These are phyloP conservation scores for Aspergillus uvarum DNA, from an alignment of 2,329 filamentous ascomycete species.

Conservation along the genomic window DNA sequence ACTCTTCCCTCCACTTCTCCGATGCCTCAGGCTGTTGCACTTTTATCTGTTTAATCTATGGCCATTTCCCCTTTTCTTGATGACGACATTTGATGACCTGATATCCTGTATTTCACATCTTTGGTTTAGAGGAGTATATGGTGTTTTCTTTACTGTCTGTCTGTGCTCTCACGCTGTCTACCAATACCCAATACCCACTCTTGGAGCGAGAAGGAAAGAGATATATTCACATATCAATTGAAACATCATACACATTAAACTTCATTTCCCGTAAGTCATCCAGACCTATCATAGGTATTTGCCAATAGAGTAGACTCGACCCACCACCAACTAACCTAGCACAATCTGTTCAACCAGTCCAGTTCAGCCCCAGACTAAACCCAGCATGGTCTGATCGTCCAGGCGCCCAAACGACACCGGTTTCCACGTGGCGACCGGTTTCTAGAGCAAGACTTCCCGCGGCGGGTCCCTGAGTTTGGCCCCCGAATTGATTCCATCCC, in stretches of 20 bases:
- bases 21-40: too few relatives aligned
- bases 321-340: not conserved
- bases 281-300: too few relatives aligned
- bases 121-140: not conserved
- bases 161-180: not conserved
- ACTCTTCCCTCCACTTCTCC: not conserved
- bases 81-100: not conserved
- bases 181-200: not conserved
- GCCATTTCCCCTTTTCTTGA: too few relatives aligned
- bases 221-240: not conserved
- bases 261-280: too few relatives aligned
- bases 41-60: not conserved
- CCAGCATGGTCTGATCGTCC: not conserved
- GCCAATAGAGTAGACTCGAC: not conserved
- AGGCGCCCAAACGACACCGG: not conserved
- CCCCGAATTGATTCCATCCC: not conserved
- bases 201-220: not conserved
- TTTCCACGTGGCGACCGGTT: not conserved
- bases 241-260: not conserved
- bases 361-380: not conserved
- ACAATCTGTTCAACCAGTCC: too few relatives aligned
- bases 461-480: not conserved
- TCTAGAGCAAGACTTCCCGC: not conserved
- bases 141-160: not conserved
- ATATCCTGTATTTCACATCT: slow-evolving; percentile 5